Evolutionary conservation across 768 basidiomycete genomes (phyloP).

Genomic region (Mycena kentingensis): DNA sequence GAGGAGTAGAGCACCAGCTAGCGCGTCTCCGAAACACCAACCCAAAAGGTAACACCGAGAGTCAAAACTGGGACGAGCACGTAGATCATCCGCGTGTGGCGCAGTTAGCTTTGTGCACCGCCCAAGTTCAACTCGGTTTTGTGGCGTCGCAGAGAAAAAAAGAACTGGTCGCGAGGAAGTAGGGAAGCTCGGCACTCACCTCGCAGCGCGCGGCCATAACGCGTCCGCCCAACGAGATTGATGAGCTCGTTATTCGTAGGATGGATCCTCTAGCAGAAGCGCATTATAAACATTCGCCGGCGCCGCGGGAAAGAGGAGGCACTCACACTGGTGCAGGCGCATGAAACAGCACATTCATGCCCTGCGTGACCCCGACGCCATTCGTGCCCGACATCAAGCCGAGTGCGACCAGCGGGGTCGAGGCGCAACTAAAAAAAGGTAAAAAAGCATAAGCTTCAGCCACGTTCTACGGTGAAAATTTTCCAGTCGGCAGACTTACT

Average conservation of each 20-base stretch:
- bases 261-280: constrained; percentile 53
- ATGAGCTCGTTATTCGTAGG: constrained; percentile 62
- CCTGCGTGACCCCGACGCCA: constrained; percentile 75
- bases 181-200: constrained; percentile 48
- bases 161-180: not conserved
- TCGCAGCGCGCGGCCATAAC: constrained; percentile 75
- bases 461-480: not conserved
- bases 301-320: not conserved
- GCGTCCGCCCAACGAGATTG: constrained; percentile 65
- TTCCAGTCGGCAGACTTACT: constrained; percentile 39
- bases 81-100: too few relatives aligned
- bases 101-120: too few relatives aligned
- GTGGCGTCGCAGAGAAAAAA: too few relatives aligned
- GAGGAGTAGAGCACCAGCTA: too few relatives aligned
- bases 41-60: too few relatives aligned
- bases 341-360: constrained; percentile 70
- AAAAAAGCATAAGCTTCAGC: not conserved
- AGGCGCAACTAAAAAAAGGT: constrained; percentile 51
- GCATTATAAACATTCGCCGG: constrained; percentile 11
- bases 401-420: constrained; percentile 67
- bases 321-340: constrained; percentile 65
- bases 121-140: too few relatives aligned
- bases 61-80: too few relatives aligned
- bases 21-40: too few relatives aligned
- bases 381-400: constrained; percentile 62